A percentile compares a stretch with the other conserved stretches of the same genome.
These are phyloP conservation scores for Rhipidocladum racemiflorum DNA, from an alignment of 176 grass and related monocot genomes.

Conservation along the genomic window DNA sequence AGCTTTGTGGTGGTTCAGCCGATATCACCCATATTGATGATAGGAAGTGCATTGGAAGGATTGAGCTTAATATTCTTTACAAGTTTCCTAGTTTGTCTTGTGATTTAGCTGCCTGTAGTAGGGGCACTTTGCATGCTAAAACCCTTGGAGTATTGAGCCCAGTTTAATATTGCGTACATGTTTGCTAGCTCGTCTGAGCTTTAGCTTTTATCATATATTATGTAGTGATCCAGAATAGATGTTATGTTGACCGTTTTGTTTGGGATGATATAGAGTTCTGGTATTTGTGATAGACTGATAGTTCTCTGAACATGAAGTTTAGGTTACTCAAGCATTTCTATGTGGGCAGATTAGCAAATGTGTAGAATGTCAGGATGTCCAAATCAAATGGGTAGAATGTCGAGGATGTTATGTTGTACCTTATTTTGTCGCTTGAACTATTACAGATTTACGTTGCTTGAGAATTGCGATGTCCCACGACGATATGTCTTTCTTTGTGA, in stretches of 20 bases:
- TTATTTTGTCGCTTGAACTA: too few relatives aligned
- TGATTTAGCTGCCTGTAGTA: background rate
- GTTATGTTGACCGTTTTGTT: constrained; percentile 18
- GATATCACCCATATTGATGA: constrained; percentile 82
- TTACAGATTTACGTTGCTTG: too few relatives aligned
- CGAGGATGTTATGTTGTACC: too few relatives aligned
- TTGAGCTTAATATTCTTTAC: too few relatives aligned
- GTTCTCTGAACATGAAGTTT: background rate
- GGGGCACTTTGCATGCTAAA: background rate
- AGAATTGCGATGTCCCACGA: too few relatives aligned
- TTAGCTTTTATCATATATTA: background rate
- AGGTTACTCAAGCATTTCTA: background rate
- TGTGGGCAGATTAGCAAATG: background rate
- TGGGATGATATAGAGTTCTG: constrained; percentile 26
- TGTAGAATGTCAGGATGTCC: background rate
- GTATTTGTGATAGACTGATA: constrained; percentile 17
- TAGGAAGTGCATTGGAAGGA: constrained; percentile 16
- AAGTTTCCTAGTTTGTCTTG: constrained; percentile 11
- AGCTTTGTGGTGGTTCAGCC: constrained; percentile 46
- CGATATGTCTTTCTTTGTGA: too few relatives aligned
- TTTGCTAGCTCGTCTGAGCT: constrained; percentile 3
- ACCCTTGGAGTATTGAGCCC: background rate
- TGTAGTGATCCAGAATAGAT: constrained; percentile 32
- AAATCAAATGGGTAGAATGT: too few relatives aligned
- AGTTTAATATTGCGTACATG: constrained; percentile 37